phyloP scores from a whole-genome alignment of 1,284 basidiomycete genomes.

The Chiua sp. region DNA sequence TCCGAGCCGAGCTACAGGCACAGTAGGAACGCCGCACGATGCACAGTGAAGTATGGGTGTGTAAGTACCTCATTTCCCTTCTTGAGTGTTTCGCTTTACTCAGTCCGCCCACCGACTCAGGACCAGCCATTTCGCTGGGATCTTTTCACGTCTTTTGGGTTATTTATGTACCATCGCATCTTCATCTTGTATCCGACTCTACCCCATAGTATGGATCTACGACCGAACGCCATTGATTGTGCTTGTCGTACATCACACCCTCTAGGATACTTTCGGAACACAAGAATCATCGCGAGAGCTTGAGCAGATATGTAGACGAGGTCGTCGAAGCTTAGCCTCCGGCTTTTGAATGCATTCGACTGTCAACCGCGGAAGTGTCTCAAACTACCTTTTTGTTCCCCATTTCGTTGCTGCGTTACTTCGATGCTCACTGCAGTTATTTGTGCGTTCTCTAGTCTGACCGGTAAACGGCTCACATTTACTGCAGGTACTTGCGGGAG shows the following conservation, averaged over 20 bases:
- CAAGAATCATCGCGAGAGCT: no score
- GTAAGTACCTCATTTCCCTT: not conserved
- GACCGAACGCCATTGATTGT: not conserved
- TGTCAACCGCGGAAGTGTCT: no score
- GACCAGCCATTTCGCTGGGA: not conserved
- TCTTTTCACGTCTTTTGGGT: not conserved
- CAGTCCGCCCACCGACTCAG: not conserved
- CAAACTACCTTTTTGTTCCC: no score
- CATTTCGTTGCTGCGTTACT: conserved; percentile 55
- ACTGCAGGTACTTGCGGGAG: conserved; percentile 53
- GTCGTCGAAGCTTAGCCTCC: no score
- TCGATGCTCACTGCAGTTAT: conserved; percentile 56
- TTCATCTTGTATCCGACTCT: not conserved
- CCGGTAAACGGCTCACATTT: conserved; percentile 21
- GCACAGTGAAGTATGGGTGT: conserved; percentile 13
- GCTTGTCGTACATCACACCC: not conserved
- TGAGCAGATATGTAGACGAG: no score
- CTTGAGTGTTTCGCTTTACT: not conserved
- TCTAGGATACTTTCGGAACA: no score
- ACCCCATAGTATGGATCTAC: not conserved
- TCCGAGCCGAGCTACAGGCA: conserved; percentile 5
- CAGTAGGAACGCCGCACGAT: conserved; percentile 1
- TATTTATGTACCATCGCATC: not conserved
- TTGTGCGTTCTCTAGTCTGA: conserved; percentile 42
- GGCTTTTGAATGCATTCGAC: no score